phyloP scores from a whole-genome alignment of 352 stramenopile species.

The Peronospora tabacina region DNA sequence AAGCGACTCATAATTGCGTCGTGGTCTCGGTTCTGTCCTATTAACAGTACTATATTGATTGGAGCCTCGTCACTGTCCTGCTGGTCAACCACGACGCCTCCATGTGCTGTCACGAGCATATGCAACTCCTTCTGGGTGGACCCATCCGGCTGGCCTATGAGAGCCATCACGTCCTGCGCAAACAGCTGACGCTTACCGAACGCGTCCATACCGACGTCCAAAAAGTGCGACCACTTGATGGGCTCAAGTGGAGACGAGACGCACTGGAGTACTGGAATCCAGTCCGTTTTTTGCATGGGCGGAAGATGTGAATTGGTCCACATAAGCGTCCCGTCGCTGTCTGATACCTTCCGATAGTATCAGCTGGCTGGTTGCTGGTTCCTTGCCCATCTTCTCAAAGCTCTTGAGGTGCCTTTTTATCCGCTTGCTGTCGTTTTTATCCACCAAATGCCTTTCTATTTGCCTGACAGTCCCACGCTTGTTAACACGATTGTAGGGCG shows the following conservation, averaged over 20 bases:
- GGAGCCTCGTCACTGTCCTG: conserved; percentile 1
- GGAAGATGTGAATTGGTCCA: too few species aligned
- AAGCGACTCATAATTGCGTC: conserved; percentile 25
- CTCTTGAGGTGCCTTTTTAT: conserved; percentile 22
- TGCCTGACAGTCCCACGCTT: not conserved
- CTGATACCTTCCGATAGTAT: not conserved
- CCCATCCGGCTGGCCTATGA: conserved; percentile 10
- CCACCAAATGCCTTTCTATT: too few species aligned
- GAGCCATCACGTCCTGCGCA: conserved; percentile 26
- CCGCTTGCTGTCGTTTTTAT: too few species aligned
- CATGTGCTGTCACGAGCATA: conserved; percentile 23
- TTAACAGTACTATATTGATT: conserved; percentile 26
- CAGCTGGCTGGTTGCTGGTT: conserved; percentile 10
- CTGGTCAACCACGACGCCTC: conserved; percentile 25
- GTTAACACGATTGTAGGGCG: not conserved
- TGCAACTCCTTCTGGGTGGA: conserved; percentile 10
- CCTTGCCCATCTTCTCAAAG: conserved; percentile 27
- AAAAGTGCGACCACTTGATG: too few species aligned
- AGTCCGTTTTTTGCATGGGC: too few species aligned
- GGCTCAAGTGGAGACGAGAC: too few species aligned
- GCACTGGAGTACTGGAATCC: too few species aligned
- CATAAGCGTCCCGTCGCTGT: too few species aligned
- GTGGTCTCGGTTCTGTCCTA: not conserved
- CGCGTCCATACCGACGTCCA: conserved; percentile 37
- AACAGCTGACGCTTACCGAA: conserved; percentile 51